These are phyloP conservation scores for Solanum chilense DNA, from an alignment of 257 asterid genomes.

Conservation along the genomic window DNA sequence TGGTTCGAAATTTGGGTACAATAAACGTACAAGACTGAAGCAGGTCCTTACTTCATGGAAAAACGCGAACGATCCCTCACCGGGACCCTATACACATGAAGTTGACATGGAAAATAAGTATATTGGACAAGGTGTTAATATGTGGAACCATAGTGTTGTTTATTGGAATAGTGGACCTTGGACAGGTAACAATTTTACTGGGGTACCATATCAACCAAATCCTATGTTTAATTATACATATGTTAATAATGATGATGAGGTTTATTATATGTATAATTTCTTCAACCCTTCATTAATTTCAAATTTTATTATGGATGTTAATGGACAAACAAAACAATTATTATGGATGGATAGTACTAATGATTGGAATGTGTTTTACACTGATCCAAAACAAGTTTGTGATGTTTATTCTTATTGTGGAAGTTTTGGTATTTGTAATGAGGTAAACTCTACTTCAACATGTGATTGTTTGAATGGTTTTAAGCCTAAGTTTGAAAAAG, in stretches of 20 bases:
- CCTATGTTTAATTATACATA: neutral
- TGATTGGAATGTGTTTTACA: neutral
- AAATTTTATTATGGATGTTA: neutral
- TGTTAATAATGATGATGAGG: neutral
- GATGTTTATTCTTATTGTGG: neutral
- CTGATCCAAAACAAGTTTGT: neutral
- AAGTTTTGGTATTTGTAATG: neutral
- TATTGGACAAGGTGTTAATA: neutral
- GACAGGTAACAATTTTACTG: neutral
- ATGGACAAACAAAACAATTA: neutral
- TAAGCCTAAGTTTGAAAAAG: neutral
- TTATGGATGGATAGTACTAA: neutral
- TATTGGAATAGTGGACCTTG: slow-evolving; percentile 1
- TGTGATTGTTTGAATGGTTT: slow-evolving; percentile 2
- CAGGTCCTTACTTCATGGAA: neutral
- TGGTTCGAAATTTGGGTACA: neutral
- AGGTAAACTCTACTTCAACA: neutral
- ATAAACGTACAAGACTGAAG: neutral
- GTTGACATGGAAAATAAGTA: neutral
- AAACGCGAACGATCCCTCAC: neutral
- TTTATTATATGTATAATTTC: neutral
- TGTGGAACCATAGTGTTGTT: neutral
- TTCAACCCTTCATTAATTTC: neutral
- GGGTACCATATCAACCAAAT: neutral
- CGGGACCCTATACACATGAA: neutral